A percentile compares a stretch with the other conserved stretches of the same genome.
Conservation (phyloP, 352 stramenopile genomes). For the Phytophthora cactorum region DNA sequence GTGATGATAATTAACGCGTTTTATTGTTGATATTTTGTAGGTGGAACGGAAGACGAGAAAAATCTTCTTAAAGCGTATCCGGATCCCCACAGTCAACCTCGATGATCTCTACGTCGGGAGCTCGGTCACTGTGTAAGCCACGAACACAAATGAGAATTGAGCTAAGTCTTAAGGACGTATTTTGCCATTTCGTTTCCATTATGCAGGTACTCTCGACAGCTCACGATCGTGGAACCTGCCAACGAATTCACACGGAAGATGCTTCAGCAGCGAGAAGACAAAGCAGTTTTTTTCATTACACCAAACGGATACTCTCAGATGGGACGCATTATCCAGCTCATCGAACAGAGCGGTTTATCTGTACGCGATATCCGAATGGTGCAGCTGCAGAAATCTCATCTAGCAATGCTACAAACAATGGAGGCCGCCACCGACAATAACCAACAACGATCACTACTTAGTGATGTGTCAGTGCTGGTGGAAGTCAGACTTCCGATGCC, state of each 20-base stretch:
- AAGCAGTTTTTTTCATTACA: conserved; percentile 57
- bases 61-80: conserved; percentile 83
- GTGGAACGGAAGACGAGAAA: conserved; percentile 65
- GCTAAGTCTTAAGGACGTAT: too few relatives aligned
- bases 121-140: conserved; percentile 66
- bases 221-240: conserved; percentile 67
- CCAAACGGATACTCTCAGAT: conserved; percentile 56
- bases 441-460: conserved; percentile 32
- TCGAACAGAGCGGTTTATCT: conserved; percentile 48
- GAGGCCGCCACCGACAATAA: conserved; percentile 19
- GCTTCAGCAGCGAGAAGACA: conserved; percentile 41
- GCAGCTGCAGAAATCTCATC: conserved; percentile 48
- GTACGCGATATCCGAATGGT: conserved; percentile 57
- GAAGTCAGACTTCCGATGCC: conserved; percentile 47
- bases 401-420: conserved; percentile 27
- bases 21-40: conserved; percentile 28
- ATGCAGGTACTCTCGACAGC: conserved; percentile 73
- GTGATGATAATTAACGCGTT: neutral
- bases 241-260: conserved; percentile 68
- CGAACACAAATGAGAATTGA: neutral
- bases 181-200: neutral
- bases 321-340: conserved; percentile 49
- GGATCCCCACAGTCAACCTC: conserved; percentile 67
- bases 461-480: conserved; percentile 58
- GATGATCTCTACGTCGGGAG: conserved; percentile 74